Evolutionary conservation across 345 rosid species (phyloP), one percentile per base, ranked within the genome.

Genomic region (Hibiscus syriacus): DNA sequence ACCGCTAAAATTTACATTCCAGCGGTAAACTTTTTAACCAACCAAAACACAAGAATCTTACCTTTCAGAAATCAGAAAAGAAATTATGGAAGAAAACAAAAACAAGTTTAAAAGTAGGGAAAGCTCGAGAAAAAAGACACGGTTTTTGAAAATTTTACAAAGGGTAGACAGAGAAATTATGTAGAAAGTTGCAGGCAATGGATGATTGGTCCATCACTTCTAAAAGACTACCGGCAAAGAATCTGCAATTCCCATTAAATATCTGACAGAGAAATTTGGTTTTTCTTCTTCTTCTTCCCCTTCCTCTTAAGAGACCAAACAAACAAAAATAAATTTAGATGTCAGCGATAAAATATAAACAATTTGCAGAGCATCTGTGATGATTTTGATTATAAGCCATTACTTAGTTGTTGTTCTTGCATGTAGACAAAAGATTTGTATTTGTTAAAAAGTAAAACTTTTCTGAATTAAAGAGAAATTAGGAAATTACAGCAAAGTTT

Each of bases 131-230:
- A 36, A 48, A 69, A 43, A 13, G 32, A 67, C 32, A 68, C 2
- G 52, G 53, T 22, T 59, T 22, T 27, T 32, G 13, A 5, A 13
- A 32, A 72, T 68, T 55, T 80, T 83, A 76, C 82, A 63, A 55
- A 69, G 81, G 83, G 80, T 73, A 76, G 72, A 70, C 82, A 70
- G 41, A 78, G 78, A 82, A 80, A 80, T 77, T 73, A 80, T 72
- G 74, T 61, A 66, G 39, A 71, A 72, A 73, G 68, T 13, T 49
- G 70, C 64, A 58, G 68, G 62, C 70, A 58, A 13, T 45, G 74
- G 80, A 81, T 73, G 66, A 48, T 61, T 76, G 86, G 86, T 73
- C 88, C 86, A 78, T 78, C 75, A 11, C 59, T 75, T 27, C 76
- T 75, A 55, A 6, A 19, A 49, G 61, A 77, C 81, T 77, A 80